These are phyloP conservation scores for Tulasnella sp. DNA, from an alignment of 768 basidiomycete genomes.

Conservation along the genomic window DNA sequence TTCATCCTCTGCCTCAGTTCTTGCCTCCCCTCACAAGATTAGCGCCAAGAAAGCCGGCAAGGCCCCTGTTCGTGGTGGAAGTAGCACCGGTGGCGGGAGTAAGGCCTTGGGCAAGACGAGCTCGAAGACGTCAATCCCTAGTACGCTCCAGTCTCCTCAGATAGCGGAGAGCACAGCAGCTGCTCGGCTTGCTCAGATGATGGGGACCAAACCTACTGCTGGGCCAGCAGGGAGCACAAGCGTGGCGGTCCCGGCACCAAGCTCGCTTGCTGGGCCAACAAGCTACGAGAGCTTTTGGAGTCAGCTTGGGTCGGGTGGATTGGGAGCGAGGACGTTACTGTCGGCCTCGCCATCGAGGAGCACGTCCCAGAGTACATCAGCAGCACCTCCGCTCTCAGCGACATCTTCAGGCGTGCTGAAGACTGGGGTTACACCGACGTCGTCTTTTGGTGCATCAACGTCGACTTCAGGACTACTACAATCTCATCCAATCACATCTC, in stretches of 20 bases:
- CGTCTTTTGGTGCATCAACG: neutral
- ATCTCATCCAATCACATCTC: neutral
- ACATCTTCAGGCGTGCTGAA: neutral
- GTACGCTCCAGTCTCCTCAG: slow-evolving; percentile 8
- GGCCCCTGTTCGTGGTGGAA: neutral
- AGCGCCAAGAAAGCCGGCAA: neutral
- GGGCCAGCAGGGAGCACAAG: neutral
- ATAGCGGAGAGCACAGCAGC: slow-evolving; percentile 4
- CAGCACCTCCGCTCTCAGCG: neutral
- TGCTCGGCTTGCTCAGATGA: neutral
- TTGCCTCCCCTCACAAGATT: neutral
- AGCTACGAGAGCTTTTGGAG: slow-evolving; percentile 25
- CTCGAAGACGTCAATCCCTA: slow-evolving; percentile 11
- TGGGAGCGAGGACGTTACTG: neutral
- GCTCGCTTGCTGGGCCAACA: slow-evolving; percentile 10
- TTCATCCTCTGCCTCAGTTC: neutral
- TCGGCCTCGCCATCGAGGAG: neutral
- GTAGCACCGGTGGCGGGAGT: neutral
- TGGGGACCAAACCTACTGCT: neutral
- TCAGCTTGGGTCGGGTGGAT: neutral
- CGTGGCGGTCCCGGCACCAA: neutral
- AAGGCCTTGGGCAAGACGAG: neutral
- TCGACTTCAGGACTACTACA: neutral
- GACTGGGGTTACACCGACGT: too few species aligned
- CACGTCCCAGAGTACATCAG: neutral